Base-by-base conservation (phyloP, 2,329 filamentous ascomycete species). In the Fusarium nematophilum region DNA sequence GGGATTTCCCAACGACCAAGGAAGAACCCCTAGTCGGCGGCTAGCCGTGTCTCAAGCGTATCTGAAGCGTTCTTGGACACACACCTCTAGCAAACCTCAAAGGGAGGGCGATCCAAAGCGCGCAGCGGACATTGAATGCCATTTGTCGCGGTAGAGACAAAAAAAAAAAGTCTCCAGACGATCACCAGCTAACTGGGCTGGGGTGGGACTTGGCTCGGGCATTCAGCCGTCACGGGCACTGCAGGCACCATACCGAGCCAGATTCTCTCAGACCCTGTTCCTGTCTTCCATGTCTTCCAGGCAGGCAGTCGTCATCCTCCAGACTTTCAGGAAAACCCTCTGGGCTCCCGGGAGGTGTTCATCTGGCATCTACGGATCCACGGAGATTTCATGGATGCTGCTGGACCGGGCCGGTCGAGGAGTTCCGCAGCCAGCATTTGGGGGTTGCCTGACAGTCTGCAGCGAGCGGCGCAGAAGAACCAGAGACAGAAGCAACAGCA, bases 361-460 rank as follows among this genome's bases (percentile, higher is more conserved):
- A 55, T 64, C 58, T 65, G 46, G 36, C 51, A 54, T 67, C 56
- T 51, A 61, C 58, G 61, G 56, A 62, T 67, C 53, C 58, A 65
- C 59, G 53, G 57, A 51, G 31, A 57, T 49, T 42, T 34, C 29
- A 51, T 38, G 50, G 29, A 53, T 49, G 44, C 50, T 55, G 34
- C 30, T 57, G 18, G 48, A 68, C 65, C 65, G 65, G 65, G 51
- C 65, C 65, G 65, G 65, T 66, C 45, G 31, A 40, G 27, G n/a
- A n/a, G 44, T 43, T 18, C 49, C 62, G 53, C 58, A 40, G 42
- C 43, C 40, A 61, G 27, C 45, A 47, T 25, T 42, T 45, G 56
- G 56, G 36, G 56, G 47, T 23, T 57, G 27, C 45, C 38, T 45
- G 15, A 21, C 50, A 23, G 30, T 46, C 36, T 52, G 48, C 50